Evolutionary conservation across 345 rosid species (phyloP).

Genomic region (Cardamine chenopodiifolia): DNA sequence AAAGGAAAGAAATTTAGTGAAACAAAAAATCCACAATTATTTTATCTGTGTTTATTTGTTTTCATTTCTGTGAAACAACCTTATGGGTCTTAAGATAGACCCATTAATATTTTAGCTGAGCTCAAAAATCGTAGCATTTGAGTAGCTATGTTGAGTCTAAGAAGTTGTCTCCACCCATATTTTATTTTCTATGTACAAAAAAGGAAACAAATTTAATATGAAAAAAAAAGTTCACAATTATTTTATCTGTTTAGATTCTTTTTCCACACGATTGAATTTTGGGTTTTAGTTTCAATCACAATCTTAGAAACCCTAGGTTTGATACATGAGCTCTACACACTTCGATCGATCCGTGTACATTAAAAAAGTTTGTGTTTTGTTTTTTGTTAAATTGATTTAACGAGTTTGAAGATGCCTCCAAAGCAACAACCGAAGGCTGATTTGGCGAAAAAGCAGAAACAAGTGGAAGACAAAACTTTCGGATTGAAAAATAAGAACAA

Average conservation of each 20-base stretch:
- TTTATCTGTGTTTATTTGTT: neutral
- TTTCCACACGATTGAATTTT: conserved; percentile 8
- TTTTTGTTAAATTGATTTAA: neutral
- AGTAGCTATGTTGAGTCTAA: neutral
- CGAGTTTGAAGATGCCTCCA: conserved; percentile 68
- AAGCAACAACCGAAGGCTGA: conserved; percentile 85
- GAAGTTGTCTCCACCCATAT: neutral
- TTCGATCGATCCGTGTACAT: conserved; percentile 29
- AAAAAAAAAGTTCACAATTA: neutral
- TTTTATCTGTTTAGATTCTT: neutral
- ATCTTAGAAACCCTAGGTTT: conserved; percentile 40
- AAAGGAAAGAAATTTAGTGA: neutral
- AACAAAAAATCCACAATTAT: neutral
- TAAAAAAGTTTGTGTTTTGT: neutral
- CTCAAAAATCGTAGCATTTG: too few species aligned
- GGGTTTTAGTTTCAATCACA: neutral
- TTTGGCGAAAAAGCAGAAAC: conserved; percentile 88
- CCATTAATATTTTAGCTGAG: too few species aligned
- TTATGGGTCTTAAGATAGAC: too few species aligned
- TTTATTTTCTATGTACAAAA: neutral
- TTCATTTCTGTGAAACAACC: too few species aligned
- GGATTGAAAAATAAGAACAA: conserved; percentile 94
- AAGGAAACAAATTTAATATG: neutral
- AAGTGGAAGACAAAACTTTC: conserved; percentile 93
- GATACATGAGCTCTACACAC: conserved; percentile 22